A percentile compares a stretch with the other conserved stretches of the same genome.
Conservation (phyloP, 371 early-diverging fungal genomes). For the Mucor circinelloides region DNA sequence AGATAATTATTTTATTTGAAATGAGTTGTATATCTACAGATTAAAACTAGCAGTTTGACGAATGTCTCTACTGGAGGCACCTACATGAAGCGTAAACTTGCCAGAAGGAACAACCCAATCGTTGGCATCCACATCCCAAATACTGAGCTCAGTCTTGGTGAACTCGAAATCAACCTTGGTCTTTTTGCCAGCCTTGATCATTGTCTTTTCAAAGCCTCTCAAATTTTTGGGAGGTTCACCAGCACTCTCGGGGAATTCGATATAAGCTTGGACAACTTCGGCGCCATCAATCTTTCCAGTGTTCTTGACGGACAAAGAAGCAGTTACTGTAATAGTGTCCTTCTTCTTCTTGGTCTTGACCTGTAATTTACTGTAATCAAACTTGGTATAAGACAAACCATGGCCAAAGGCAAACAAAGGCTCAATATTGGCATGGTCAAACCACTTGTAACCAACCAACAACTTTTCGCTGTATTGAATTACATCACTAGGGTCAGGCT, state of each 20-base stretch:
- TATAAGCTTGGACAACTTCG: constrained; percentile 62
- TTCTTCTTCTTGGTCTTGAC: constrained; percentile 5
- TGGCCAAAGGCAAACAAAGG: constrained; percentile 63
- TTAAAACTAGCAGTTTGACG: constrained; percentile 25
- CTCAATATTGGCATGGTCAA: constrained; percentile 46
- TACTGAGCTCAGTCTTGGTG: constrained; percentile 38
- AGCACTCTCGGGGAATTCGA: constrained; percentile 50
- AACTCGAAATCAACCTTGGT: constrained; percentile 39
- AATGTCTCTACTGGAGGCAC: constrained; percentile 57
- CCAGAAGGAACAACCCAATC: constrained; percentile 52
- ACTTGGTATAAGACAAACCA: constrained; percentile 68
- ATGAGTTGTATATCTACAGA: constrained; percentile 10
- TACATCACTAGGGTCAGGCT: not conserved
- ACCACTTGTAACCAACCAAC: constrained; percentile 58
- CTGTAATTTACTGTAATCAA: constrained; percentile 44
- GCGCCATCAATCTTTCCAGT: constrained; percentile 54
- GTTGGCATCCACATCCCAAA: constrained; percentile 41
- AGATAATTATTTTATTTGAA: no score
- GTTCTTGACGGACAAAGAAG: constrained; percentile 51
- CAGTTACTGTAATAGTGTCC: constrained; percentile 13
- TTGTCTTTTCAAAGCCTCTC: constrained; percentile 54
- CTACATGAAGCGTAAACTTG: constrained; percentile 46
- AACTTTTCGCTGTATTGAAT: constrained; percentile 57
- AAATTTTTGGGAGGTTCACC: constrained; percentile 55
- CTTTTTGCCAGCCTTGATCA: constrained; percentile 20